Conservation (phyloP, 805 yeast genomes). For the Grigorovia yakushimaensis region DNA sequence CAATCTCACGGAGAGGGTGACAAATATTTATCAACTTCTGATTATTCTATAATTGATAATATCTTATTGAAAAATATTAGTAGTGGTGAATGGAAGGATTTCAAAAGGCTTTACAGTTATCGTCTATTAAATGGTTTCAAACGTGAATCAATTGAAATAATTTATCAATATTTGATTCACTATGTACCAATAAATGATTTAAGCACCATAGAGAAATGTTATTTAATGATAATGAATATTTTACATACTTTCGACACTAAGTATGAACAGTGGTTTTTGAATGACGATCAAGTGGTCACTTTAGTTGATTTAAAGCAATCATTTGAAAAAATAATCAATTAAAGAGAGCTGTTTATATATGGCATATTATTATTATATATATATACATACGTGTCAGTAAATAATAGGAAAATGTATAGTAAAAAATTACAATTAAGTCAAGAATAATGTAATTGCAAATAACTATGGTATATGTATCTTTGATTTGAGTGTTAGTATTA, state of each 20-base stretch:
- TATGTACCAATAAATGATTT: conserved; percentile 3
- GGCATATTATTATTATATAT: conserved; percentile 2
- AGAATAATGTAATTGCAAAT: too few species aligned
- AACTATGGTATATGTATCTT: too few species aligned
- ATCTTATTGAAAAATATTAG: conserved; percentile 12
- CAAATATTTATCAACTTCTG: conserved; percentile 14
- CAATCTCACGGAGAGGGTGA: background rate
- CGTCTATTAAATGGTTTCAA: conserved; percentile 21
- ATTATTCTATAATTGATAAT: conserved; percentile 20
- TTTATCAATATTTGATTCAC: conserved; percentile 14
- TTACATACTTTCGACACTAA: conserved; percentile 18
- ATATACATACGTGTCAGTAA: background rate
- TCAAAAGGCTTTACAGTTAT: conserved; percentile 21
- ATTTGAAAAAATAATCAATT: conserved; percentile 2
- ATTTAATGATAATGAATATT: conserved; percentile 20
- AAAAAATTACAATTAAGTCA: too few species aligned
- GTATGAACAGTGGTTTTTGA: conserved; percentile 25
- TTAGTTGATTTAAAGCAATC: conserved; percentile 19
- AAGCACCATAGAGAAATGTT: conserved; percentile 13
- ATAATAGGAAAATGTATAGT: too few species aligned
- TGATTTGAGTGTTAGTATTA: too few species aligned
- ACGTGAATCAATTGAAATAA: conserved; percentile 24
- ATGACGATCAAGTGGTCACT: conserved; percentile 21
- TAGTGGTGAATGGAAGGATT: conserved; percentile 14
- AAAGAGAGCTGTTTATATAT: too few species aligned